Evolutionary conservation across 306 rosid genomes (phyloP), one percentile per base, ranked within the genome.

Genomic region (Oemleria cerasiformis): DNA sequence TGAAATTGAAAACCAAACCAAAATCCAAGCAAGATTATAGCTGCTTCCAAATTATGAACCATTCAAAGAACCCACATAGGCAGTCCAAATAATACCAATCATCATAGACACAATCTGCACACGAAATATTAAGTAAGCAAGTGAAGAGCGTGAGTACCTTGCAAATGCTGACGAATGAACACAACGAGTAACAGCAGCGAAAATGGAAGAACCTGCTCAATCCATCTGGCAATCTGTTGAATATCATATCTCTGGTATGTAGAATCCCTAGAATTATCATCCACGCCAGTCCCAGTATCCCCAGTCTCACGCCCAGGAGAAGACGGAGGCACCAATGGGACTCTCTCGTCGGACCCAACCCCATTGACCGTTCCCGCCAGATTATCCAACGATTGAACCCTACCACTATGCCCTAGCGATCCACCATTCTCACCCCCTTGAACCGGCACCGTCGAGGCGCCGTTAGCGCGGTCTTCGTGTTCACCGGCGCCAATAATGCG

Each of bases 121-220:
- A 19, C 13, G 7, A 7, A 53, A 57, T 19, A 17, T 12, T 16
- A 38, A 19, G 49, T 39, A 67, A 68, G 20, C 17, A 73, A 16
- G 7, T 25, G 21, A 3, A 20, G 36, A 23, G 30, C 5, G 62
- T 36, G 13, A 43, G 57, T 79, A 94, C 98, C 97, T 87, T 84
- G 88, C 80, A 91, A 86, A 77, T 94, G 96, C 83, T 89, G 92
- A 41, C 96, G 96, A 71, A 91, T 87, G 86, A 94, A 91, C 55
- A 91, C 95, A 14, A 88, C 73, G 72, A 91, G 72, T 78, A 94
- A 63, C 71, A 94, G 84, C 62, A 94, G 69, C 36, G 88, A 86
- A 68, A 89, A 94, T 20, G 97, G 99, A 63, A 94, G 95, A 80
- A 94, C 73, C 77, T 89, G 92, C 79, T 94, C 96, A 73, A 86